A percentile compares a stretch with the other conserved stretches of the same genome.
Evolutionary conservation across 2,329 filamentous ascomycete genomes (phyloP).

Genomic region (Myriosclerotinia curreyana): DNA sequence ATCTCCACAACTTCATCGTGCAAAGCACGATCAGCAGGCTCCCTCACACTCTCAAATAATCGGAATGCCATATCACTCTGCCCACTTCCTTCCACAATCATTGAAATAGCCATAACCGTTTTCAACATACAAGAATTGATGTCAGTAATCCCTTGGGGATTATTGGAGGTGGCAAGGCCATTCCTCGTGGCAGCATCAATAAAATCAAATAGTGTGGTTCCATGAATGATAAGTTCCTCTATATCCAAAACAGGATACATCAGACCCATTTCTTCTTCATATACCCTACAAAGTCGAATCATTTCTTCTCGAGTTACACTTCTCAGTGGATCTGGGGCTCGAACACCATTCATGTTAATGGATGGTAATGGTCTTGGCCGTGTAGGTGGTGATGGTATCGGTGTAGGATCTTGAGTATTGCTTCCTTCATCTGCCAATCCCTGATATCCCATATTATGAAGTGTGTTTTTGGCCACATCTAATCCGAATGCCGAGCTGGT

Average conservation of each 20-base stretch:
- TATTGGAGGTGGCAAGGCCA: constrained; percentile 53
- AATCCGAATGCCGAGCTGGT: constrained; percentile 84
- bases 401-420: constrained; percentile 52
- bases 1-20: constrained; percentile 53
- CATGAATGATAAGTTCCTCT: constrained; percentile 66
- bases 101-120: constrained; percentile 73
- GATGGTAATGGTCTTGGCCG: constrained; percentile 26
- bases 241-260: constrained; percentile 89
- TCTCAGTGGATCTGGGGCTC: constrained; percentile 76
- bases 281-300: constrained; percentile 70
- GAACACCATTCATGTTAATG: constrained; percentile 37
- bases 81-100: constrained; percentile 75
- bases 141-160: constrained; percentile 50
- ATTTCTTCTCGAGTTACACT: constrained; percentile 75
- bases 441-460: constrained; percentile 86
- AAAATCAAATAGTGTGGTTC: constrained; percentile 66
- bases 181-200: constrained; percentile 63
- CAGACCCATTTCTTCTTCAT: constrained; percentile 85
- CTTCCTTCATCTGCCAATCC: constrained; percentile 63
- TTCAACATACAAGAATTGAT: constrained; percentile 72
- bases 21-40: constrained; percentile 62
- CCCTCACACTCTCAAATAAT: constrained; percentile 74
- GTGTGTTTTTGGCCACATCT: constrained; percentile 79
- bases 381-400: constrained; percentile 33
- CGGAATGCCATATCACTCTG: constrained; percentile 70